These are phyloP conservation scores for Neodidymelliopsis sp. DNA, from an alignment of 2,329 filamentous ascomycete species.

Conservation along the genomic window DNA sequence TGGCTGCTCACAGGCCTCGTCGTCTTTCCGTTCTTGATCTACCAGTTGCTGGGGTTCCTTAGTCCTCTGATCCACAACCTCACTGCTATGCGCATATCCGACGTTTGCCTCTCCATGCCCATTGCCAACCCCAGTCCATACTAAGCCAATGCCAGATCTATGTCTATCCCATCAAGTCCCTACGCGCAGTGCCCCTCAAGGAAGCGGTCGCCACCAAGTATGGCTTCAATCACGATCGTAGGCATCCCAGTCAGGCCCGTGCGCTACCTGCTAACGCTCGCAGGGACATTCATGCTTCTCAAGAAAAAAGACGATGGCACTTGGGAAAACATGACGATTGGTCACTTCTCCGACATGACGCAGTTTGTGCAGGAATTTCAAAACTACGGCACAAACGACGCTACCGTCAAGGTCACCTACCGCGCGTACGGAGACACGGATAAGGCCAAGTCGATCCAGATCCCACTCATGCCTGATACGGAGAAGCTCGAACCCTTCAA, in stretches of 20 bases:
- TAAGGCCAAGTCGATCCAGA: constrained; percentile 38
- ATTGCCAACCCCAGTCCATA: not conserved
- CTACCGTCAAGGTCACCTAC: constrained; percentile 50
- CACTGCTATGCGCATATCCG: constrained; percentile 43
- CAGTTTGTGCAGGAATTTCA: constrained; percentile 52
- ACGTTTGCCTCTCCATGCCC: constrained; percentile 29
- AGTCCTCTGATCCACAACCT: constrained; percentile 33
- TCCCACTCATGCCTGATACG: constrained; percentile 52
- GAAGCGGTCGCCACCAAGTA: constrained; percentile 52
- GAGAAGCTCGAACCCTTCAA: constrained; percentile 46
- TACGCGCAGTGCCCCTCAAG: constrained; percentile 50
- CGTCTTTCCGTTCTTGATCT: constrained; percentile 30
- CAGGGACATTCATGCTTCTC: constrained; percentile 51
- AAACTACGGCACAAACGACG: constrained; percentile 35
- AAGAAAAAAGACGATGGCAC: constrained; percentile 45
- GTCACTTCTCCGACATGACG: constrained; percentile 50
- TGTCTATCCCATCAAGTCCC: constrained; percentile 58
- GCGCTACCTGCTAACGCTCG: not conserved
- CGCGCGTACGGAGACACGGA: constrained; percentile 42
- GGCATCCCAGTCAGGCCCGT: constrained; percentile 1
- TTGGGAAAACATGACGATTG: constrained; percentile 54
- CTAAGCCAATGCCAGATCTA: constrained; percentile 47
- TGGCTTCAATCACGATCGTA: constrained; percentile 56
- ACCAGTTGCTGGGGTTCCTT: constrained; percentile 29
- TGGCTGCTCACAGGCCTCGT: constrained; percentile 32